Evolutionary conservation across 2,329 filamentous ascomycete species (phyloP).

Genomic region (Colletotrichum aenigma): DNA sequence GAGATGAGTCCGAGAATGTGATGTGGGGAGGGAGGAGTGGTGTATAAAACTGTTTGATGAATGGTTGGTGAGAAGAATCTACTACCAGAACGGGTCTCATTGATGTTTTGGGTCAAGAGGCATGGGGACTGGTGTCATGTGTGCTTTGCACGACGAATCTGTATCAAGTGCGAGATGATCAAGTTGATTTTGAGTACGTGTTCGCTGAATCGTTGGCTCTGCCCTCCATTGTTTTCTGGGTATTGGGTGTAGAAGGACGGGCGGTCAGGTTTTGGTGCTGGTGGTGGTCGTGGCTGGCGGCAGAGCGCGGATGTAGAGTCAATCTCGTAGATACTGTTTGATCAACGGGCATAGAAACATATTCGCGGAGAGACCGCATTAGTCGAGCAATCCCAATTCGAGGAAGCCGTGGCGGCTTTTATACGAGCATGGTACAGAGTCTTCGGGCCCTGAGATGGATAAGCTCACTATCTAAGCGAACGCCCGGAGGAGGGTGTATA

Average conservation of each 20-base stretch:
- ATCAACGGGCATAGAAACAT: neutral
- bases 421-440: accelerated
- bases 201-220: neutral
- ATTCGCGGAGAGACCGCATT: accelerated
- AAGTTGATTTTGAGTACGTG: neutral
- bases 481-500: no score
- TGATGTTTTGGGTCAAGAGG: no score
- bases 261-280: neutral
- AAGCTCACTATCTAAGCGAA: no score
- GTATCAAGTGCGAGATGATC: neutral
- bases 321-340: accelerated
- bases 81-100: no score
- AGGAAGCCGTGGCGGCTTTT: accelerated
- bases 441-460: no score
- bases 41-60: no score
- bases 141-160: neutral
- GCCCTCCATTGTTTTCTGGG: neutral
- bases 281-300: neutral
- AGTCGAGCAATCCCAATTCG: neutral
- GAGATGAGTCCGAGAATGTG: neutral
- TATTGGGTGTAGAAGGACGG: neutral
- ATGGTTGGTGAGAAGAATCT: no score
- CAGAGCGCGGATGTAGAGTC: neutral
- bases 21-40: no score
- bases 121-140: no score